Percentiles rank a stretch among this genome's conserved stretches.
Evolutionary conservation across 805 yeast species (phyloP).

Genomic region (Wickerhamiella azyma): DNA sequence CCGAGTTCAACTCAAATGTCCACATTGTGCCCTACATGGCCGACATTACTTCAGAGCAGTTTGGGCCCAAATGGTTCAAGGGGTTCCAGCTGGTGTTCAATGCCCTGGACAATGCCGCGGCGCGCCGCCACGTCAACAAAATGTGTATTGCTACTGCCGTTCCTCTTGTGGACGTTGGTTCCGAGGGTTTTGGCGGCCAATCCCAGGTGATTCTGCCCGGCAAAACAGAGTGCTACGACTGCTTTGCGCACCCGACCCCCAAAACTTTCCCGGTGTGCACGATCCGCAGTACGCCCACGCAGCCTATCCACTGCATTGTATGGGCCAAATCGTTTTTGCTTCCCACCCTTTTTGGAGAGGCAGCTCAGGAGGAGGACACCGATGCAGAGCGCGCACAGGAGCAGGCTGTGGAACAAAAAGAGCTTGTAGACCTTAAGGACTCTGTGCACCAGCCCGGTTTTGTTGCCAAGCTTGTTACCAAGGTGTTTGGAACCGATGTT

Average conservation of each 20-base stretch:
- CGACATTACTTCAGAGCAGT: constrained; percentile 69
- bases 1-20: constrained; percentile 52
- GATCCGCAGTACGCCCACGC: constrained; percentile 90
- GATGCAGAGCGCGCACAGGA: constrained; percentile 43
- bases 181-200: constrained; percentile 91
- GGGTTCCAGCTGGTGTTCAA: constrained; percentile 74
- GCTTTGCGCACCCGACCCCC: constrained; percentile 76
- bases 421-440: constrained; percentile 23
- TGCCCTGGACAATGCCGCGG: constrained; percentile 88
- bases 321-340: constrained; percentile 94
- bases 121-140: constrained; percentile 77
- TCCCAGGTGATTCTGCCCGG: constrained; percentile 82
- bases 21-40: constrained; percentile 70
- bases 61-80: constrained; percentile 63
- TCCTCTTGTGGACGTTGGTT: constrained; percentile 86
- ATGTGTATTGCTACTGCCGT: constrained; percentile 59
- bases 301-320: constrained; percentile 89
- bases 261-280: constrained; percentile 93
- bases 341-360: constrained; percentile 50
- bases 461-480: constrained; percentile 22
- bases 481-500: constrained; percentile 63
- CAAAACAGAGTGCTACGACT: constrained; percentile 82
- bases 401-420: constrained; percentile 27
- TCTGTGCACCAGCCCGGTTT: constrained; percentile 26
- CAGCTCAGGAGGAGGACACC: constrained; percentile 43